A percentile compares a stretch with the other conserved stretches of the same genome.
Evolutionary conservation across 2,329 filamentous ascomycete genomes (phyloP).

Genomic region (Dactylonectria estremocensis): DNA sequence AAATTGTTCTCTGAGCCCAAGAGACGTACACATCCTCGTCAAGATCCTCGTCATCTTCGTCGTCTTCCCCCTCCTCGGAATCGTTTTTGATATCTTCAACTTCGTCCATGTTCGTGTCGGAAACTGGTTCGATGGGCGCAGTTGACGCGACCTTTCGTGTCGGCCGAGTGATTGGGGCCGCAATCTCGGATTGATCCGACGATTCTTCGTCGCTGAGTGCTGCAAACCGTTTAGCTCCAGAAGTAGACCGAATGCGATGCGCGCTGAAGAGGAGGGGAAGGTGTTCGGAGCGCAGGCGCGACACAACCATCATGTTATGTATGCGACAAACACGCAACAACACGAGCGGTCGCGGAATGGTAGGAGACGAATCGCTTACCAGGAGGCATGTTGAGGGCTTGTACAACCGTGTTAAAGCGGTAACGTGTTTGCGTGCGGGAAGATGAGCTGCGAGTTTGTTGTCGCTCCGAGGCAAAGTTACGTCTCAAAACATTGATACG

Average conservation of each 20-base stretch:
- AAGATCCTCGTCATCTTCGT: constrained; percentile 54
- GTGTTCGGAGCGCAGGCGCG: constrained; percentile 20
- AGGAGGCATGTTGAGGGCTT: constrained; percentile 44
- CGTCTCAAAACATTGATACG: constrained; percentile 12
- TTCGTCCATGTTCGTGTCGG: constrained; percentile 43
- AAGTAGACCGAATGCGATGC: constrained; percentile 19
- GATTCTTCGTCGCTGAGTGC: constrained; percentile 57
- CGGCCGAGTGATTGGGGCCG: constrained; percentile 39
- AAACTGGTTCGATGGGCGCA: constrained; percentile 33
- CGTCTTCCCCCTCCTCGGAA: constrained; percentile 52
- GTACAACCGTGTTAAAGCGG: not conserved
- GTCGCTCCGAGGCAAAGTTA: constrained; percentile 12
- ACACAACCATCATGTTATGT: constrained; percentile 23
- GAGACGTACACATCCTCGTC: constrained; percentile 61
- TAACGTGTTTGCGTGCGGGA: not conserved
- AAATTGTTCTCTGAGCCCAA: constrained; percentile 37
- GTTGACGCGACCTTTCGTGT: constrained; percentile 43
- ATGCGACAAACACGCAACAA: constrained; percentile 19
- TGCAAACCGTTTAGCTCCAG: constrained; percentile 44
- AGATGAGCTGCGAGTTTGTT: not conserved
- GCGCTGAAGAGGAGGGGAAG: not conserved
- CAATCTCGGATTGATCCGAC: constrained; percentile 51
- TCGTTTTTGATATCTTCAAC: constrained; percentile 48
- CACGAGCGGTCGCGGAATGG: not conserved
- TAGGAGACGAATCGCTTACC: constrained; percentile 36